A percentile compares a stretch with the other conserved stretches of the same genome.
These are phyloP conservation scores for Ganoderma sinense DNA, from an alignment of 1,284 basidiomycete genomes.

Conservation along the genomic window DNA sequence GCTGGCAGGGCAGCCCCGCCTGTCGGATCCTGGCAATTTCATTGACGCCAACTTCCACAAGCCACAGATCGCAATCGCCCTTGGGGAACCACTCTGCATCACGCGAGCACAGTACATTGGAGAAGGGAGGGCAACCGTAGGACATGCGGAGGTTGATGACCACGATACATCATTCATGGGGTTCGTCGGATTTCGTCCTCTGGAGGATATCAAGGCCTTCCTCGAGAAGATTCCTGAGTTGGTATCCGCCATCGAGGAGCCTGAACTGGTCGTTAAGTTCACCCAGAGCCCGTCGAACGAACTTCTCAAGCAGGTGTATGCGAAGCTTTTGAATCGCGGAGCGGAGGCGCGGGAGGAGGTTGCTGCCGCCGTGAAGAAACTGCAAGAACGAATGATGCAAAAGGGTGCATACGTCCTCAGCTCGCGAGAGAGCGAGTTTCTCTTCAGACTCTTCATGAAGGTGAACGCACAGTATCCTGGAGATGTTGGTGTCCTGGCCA, in stretches of 20 bases:
- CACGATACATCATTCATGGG: slow-evolving; percentile 80
- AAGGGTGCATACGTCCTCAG: slow-evolving; percentile 18
- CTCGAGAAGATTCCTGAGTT: slow-evolving; percentile 83
- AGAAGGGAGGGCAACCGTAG: not conserved
- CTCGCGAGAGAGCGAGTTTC: slow-evolving; percentile 25
- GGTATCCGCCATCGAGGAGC: slow-evolving; percentile 30
- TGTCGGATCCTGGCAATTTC: slow-evolving; percentile 72
- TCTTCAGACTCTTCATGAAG: slow-evolving; percentile 73
- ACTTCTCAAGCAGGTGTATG: slow-evolving; percentile 75
- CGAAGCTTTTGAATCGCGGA: slow-evolving; percentile 70
- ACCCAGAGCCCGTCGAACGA: slow-evolving; percentile 45
- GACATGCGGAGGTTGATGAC: slow-evolving; percentile 26
- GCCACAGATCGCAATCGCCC: slow-evolving; percentile 96
- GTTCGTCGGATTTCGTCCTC: slow-evolving; percentile 92
- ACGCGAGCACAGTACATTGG: slow-evolving; percentile 2
- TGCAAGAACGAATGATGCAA: slow-evolving; percentile 26
- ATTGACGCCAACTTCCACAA: slow-evolving; percentile 88
- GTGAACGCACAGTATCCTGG: slow-evolving; percentile 87
- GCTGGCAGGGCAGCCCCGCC: slow-evolving; percentile 81
- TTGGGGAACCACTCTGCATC: slow-evolving; percentile 45
- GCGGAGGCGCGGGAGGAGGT: slow-evolving; percentile 25
- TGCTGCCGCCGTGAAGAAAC: slow-evolving; percentile 20
- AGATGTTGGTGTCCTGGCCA: slow-evolving; percentile 92
- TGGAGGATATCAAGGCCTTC: slow-evolving; percentile 73
- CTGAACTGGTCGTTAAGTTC: slow-evolving; percentile 20